Conservation (phyloP, 139 green algal species). For the Picochlorum sp. region DNA sequence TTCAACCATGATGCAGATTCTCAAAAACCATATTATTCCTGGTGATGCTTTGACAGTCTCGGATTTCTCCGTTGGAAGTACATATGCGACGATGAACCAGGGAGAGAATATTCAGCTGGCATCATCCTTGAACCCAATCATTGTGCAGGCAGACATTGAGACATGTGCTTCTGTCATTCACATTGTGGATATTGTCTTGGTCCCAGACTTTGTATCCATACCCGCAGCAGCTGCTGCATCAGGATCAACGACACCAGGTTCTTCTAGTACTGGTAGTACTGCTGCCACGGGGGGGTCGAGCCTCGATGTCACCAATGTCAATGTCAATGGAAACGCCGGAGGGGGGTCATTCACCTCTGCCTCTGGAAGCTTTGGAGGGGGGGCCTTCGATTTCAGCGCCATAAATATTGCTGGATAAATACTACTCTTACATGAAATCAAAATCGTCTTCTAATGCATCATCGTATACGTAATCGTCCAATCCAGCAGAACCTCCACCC, state of each 20-base stretch:
- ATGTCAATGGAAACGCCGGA: background rate
- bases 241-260: background rate
- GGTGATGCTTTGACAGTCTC: background rate
- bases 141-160: background rate
- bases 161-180: conserved; percentile 8
- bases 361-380: background rate
- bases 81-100: conserved; percentile 3
- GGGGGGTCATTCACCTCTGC: background rate
- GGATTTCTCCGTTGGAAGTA: background rate
- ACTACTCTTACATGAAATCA: conserved; percentile 56
- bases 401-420: background rate
- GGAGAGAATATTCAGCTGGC: background rate
- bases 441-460: conserved; percentile 45
- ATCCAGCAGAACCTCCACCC: conserved; percentile 42
- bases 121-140: background rate
- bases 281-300: background rate
- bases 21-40: conserved; percentile 10
- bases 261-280: background rate
- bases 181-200: conserved; percentile 4
- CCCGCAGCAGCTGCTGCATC: background rate
- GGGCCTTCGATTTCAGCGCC: background rate
- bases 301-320: background rate
- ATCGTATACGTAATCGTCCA: conserved; percentile 78
- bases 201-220: conserved; percentile 4
- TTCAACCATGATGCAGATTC: background rate